Conservation (phyloP, 2,329 filamentous ascomycete genomes). For the Stachybotrys chlorohalonatus region DNA sequence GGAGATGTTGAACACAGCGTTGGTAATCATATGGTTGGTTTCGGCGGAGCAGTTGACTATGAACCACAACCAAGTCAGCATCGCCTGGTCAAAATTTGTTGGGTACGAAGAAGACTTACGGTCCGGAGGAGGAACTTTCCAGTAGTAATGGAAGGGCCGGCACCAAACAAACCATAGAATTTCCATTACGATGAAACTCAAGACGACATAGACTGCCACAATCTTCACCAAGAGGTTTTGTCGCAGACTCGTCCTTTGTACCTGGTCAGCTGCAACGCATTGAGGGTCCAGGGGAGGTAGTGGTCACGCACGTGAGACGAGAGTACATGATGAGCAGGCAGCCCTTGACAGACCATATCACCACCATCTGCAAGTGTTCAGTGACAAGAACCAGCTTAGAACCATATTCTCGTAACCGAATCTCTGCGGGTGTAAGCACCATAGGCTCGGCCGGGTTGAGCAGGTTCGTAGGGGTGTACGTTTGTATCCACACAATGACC, state of each 20-base stretch:
- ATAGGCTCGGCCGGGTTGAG: conserved; percentile 37
- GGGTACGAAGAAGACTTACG: conserved; percentile 15
- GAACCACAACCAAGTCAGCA: neutral
- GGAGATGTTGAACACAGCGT: conserved; percentile 47
- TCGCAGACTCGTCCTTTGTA: conserved; percentile 26
- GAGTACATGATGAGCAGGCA: conserved; percentile 45
- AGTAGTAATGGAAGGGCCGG: conserved; percentile 37
- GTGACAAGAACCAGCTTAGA: conserved; percentile 54
- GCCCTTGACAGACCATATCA: conserved; percentile 44
- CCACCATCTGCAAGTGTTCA: conserved; percentile 51
- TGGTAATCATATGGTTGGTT: conserved; percentile 46
- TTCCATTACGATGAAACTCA: conserved; percentile 37
- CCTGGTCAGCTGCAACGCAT: no score
- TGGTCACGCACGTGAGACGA: conserved; percentile 33
- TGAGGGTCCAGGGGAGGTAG: no score
- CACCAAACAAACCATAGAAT: conserved; percentile 42
- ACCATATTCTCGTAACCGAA: conserved; percentile 34
- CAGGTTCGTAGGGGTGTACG: conserved; percentile 43
- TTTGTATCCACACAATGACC: conserved; percentile 12
- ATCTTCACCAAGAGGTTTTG: conserved; percentile 34
- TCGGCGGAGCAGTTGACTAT: conserved; percentile 37
- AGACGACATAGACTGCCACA: conserved; percentile 32
- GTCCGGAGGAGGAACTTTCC: conserved; percentile 38
- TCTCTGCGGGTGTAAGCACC: conserved; percentile 34
- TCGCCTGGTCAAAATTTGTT: neutral